A percentile compares a stretch with the other conserved stretches of the same genome.
phyloP scores from a whole-genome alignment of 352 stramenopile species.

The Phytophthora tentaculata region DNA sequence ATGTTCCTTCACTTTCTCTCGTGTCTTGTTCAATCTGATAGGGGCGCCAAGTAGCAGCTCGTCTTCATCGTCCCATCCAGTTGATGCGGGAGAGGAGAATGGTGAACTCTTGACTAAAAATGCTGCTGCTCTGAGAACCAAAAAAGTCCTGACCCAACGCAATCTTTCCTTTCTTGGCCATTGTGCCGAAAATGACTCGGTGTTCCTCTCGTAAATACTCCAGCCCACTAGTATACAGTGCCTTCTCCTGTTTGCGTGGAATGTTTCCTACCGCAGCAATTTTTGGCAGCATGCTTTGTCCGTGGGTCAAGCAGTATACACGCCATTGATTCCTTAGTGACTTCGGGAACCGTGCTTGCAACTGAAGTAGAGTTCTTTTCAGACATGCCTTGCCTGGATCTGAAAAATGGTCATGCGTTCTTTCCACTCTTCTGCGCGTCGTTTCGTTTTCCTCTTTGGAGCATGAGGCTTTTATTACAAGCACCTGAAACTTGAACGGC shows the following conservation, averaged over 20 bases:
- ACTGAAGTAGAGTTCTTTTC: background rate
- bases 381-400: background rate
- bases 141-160: background rate
- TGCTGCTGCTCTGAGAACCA: background rate
- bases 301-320: background rate
- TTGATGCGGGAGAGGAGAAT: conserved; percentile 1
- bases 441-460: background rate
- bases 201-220: background rate
- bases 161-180: conserved; percentile 7
- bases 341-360: conserved; percentile 13
- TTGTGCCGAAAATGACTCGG: background rate
- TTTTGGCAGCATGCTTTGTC: background rate
- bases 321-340: conserved; percentile 8
- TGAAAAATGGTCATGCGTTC: background rate
- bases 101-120: conserved; percentile 3
- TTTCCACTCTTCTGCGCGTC: background rate
- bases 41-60: conserved; percentile 4
- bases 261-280: background rate
- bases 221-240: background rate
- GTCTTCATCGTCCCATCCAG: conserved; percentile 14
- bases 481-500: background rate
- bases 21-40: conserved; percentile 1
- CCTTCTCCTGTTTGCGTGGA: background rate
- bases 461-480: background rate
- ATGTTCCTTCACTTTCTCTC: conserved; percentile 6